These are phyloP conservation scores for Epichloe elymi DNA, from an alignment of 2,329 filamentous ascomycete genomes.

Conservation along the genomic window DNA sequence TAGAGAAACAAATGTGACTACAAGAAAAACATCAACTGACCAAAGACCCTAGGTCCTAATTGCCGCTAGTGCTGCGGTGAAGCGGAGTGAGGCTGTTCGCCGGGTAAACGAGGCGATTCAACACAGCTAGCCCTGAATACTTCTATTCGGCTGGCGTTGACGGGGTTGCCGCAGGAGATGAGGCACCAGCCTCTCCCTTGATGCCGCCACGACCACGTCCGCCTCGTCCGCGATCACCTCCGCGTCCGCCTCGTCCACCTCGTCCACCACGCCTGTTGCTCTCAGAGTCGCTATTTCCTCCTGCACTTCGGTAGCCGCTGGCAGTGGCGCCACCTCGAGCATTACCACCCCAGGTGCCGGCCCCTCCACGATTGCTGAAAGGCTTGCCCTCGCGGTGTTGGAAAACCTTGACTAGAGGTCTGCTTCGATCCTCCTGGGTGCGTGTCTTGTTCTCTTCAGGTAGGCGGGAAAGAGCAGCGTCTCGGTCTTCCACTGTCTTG, in stretches of 20 bases:
- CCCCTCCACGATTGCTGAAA: slow-evolving; percentile 47
- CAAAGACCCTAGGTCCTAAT: neutral
- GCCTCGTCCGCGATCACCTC: slow-evolving; percentile 43
- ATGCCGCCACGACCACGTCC: slow-evolving; percentile 42
- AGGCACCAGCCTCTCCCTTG: slow-evolving; percentile 44
- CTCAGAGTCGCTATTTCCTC: slow-evolving; percentile 57
- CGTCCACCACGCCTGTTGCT: slow-evolving; percentile 42
- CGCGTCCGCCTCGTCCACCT: slow-evolving; percentile 44
- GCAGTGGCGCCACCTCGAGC: slow-evolving; percentile 44
- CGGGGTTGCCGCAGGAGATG: slow-evolving; percentile 39
- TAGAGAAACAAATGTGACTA: slow-evolving; percentile 7
- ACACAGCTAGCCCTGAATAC: neutral
- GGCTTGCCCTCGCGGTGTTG: slow-evolving; percentile 50
- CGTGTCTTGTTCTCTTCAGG: slow-evolving; percentile 65
- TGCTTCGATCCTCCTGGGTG: slow-evolving; percentile 58
- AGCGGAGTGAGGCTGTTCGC: neutral
- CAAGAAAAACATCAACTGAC: neutral
- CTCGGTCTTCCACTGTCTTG: slow-evolving; percentile 64
- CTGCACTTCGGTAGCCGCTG: slow-evolving; percentile 75
- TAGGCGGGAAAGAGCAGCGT: slow-evolving; percentile 61
- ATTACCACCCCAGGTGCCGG: slow-evolving; percentile 54
- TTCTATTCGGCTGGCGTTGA: slow-evolving; percentile 29
- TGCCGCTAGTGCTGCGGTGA: neutral
- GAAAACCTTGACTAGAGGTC: slow-evolving; percentile 74
- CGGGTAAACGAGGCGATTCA: neutral